Evolutionary conservation across 805 yeast species (phyloP), one percentile per base, ranked within the genome.

Genomic region (Zygoascus bituminiphila): DNA sequence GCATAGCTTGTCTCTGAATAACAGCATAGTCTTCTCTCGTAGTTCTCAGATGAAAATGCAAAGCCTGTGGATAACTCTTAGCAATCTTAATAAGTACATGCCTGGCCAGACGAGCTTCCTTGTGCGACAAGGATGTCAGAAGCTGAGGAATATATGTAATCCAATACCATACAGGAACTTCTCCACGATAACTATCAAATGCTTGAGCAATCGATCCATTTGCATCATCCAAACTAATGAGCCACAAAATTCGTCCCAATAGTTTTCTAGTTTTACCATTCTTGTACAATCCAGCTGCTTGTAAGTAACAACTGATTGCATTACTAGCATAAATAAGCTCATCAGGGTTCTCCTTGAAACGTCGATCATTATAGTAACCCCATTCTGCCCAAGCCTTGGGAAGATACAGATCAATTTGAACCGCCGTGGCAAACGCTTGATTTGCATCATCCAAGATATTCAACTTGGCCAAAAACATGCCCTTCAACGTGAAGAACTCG

Each of bases 311-410:
- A 58, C 94, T 84, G 43, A 93, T 81, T 2, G 99, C 98, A 64
- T 89, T 88, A 54, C 88, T 84, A 17, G 98, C 98, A 65, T 79
- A 82, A 20, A 79, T 77, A 67, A 84, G 80, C 58, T 87, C 94
- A 44, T 72, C 78, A 1, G 89, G 91, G 51, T 82, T 82, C 55
- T 88, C 95, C 55, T 86, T 84, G 64, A 88, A 81, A 38, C 96
- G 73, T 24, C 82, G 78, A 57, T 93, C 98, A 62, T 89, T 89
- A 69, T 88, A 93, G 62, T 82, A 80, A 52, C 98, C 99, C 99
- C 99, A 93, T 63, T 94, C 97, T 2, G 97, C 98, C 99, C 99
- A 93, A 0, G 98, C 98, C 64, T 93, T 91, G 1, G 98, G 96
- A 42, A 93, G 67, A 59, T 89, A 88, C 57, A 91, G 75, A 61